phyloP scores from a whole-genome alignment of 2,329 filamentous ascomycete species.

The Paecilomyces niveus region DNA sequence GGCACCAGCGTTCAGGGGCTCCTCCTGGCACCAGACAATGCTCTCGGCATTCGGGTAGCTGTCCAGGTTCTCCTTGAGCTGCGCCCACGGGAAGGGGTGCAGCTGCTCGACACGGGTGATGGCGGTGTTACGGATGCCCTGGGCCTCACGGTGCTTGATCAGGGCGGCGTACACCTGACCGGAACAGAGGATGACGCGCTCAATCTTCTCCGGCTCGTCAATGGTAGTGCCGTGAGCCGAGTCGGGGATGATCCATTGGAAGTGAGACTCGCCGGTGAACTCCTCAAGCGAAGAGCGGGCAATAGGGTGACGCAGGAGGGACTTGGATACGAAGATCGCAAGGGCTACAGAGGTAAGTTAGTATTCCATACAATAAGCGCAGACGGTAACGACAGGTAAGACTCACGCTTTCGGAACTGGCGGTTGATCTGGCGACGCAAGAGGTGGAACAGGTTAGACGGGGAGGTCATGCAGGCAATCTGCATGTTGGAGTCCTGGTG shows the following conservation, averaged over 20 bases:
- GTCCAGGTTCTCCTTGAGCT: constrained; percentile 94
- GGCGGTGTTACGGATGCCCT: constrained; percentile 82
- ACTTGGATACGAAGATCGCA: constrained; percentile 97
- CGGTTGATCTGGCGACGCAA: constrained; percentile 96
- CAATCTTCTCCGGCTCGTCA: constrained; percentile 74
- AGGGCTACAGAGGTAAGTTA: constrained; percentile 53
- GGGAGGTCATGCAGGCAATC: constrained; percentile 94
- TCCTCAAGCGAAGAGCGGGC: constrained; percentile 85
- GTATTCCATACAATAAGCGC: not conserved
- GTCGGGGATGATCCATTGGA: constrained; percentile 94
- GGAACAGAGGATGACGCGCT: constrained; percentile 88
- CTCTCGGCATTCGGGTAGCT: constrained; percentile 95
- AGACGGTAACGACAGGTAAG: not conserved
- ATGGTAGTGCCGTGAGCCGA: constrained; percentile 72
- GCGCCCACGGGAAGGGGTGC: constrained; percentile 97
- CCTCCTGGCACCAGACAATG: constrained; percentile 95
- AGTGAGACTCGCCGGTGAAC: constrained; percentile 84
- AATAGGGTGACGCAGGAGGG: constrained; percentile 85
- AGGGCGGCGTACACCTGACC: constrained; percentile 91
- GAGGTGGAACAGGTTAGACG: constrained; percentile 92
- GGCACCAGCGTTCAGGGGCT: constrained; percentile 92
- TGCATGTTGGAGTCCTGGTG: constrained; percentile 99
- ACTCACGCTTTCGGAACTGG: constrained; percentile 97
- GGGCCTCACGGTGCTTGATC: constrained; percentile 80
- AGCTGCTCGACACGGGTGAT: constrained; percentile 96